A percentile compares a stretch with the other conserved stretches of the same genome.
phyloP scores from a whole-genome alignment of 169 alveolate species.

The Theileria orientalis region DNA sequence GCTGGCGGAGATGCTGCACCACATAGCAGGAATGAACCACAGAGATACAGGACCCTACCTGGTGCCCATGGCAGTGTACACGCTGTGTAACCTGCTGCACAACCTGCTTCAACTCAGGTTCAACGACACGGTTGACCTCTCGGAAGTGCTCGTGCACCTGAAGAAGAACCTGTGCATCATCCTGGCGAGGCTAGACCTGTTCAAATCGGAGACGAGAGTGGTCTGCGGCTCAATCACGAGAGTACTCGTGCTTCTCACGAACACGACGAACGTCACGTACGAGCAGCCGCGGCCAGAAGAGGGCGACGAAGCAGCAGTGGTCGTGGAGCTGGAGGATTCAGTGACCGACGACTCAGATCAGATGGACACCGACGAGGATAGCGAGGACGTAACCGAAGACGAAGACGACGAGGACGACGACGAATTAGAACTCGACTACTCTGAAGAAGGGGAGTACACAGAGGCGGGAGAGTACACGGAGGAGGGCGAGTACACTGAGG shows the following conservation, averaged over 20 bases:
- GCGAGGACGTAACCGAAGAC: constrained; percentile 39
- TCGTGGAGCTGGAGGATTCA: constrained; percentile 55
- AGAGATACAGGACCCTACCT: constrained; percentile 24
- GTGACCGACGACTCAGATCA: constrained; percentile 25
- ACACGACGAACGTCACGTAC: constrained; percentile 9
- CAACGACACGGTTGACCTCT: not conserved
- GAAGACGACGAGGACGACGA: constrained; percentile 69
- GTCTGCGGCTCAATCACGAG: constrained; percentile 32
- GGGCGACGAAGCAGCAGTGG: constrained; percentile 52
- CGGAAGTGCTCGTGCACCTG: constrained; percentile 33
- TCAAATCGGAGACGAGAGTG: constrained; percentile 28
- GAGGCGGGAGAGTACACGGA: constrained; percentile 35
- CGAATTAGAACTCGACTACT: constrained; percentile 43
- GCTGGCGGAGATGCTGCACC: constrained; percentile 24
- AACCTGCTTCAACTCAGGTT: constrained; percentile 52
- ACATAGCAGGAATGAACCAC: constrained; percentile 20
- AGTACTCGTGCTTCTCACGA: constrained; percentile 45
- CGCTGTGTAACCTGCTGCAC: constrained; percentile 49
- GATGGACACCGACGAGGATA: constrained; percentile 57
- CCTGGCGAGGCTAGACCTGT: constrained; percentile 29
- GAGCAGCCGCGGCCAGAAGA: constrained; percentile 17
- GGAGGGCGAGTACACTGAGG: constrained; percentile 55
- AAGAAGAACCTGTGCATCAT: constrained; percentile 19
- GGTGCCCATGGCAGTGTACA: constrained; percentile 32
- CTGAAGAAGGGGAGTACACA: constrained; percentile 24